Evolutionary conservation across 169 alveolate species (phyloP).

Genomic region (Plasmodium vinckei): DNA sequence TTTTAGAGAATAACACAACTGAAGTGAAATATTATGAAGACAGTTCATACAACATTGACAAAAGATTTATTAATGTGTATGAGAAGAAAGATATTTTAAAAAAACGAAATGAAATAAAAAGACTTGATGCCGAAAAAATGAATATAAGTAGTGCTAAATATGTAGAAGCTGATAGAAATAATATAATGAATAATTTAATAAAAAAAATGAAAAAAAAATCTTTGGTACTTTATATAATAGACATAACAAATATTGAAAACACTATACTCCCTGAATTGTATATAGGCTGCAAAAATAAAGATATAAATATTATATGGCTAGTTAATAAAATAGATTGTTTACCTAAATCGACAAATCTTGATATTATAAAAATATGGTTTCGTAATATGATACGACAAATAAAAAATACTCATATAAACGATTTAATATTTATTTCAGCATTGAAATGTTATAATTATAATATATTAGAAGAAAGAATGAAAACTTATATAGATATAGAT

Average conservation of each 20-base stretch:
- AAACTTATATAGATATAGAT: conserved; percentile 78
- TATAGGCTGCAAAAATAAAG: conserved; percentile 86
- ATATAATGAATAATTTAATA: conserved; percentile 74
- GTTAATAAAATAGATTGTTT: conserved; percentile 88
- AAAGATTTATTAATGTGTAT: conserved; percentile 32
- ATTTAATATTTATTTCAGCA: conserved; percentile 84
- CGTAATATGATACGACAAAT: conserved; percentile 89
- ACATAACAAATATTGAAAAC: conserved; percentile 87
- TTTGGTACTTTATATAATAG: conserved; percentile 86
- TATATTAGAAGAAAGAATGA: conserved; percentile 82
- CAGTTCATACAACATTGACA: conserved; percentile 47
- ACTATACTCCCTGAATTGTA: conserved; percentile 90
- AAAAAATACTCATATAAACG: conserved; percentile 86
- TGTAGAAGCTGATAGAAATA: conserved; percentile 63
- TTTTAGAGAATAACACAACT: too few relatives aligned
- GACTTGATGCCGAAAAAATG: conserved; percentile 69
- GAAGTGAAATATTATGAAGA: conserved; percentile 21
- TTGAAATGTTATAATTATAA: conserved; percentile 79
- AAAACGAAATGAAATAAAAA: conserved; percentile 65
- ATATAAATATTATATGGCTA: conserved; percentile 87
- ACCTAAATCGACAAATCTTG: conserved; percentile 80
- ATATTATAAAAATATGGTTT: conserved; percentile 86
- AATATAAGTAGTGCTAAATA: conserved; percentile 44
- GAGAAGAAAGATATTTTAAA: conserved; percentile 71
- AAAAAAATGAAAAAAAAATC: conserved; percentile 82